These are phyloP conservation scores for Annona squamosa DNA, from an alignment of 164 flowering plant genomes.

Conservation along the genomic window DNA sequence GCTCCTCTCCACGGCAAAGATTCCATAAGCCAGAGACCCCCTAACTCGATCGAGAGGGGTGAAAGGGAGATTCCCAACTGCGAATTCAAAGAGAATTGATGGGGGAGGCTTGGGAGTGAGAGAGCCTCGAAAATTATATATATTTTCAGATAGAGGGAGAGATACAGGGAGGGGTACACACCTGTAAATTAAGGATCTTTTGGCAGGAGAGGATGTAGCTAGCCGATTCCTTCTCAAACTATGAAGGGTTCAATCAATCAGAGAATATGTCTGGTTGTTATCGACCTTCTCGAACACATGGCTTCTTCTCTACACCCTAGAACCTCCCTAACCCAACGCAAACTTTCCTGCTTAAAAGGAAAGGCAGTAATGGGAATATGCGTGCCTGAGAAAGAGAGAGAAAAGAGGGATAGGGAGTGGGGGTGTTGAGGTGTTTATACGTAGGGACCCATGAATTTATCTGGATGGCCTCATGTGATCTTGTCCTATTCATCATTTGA, in stretches of 20 bases:
- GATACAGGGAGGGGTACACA: conserved; percentile 2
- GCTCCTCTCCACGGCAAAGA: conserved; percentile 2
- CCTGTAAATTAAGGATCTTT: not conserved
- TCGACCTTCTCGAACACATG: not conserved
- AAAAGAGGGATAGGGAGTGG: not conserved
- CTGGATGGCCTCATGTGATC: conserved; percentile 4
- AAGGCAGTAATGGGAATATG: not conserved
- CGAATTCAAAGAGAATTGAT: not conserved
- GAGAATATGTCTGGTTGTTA: not conserved
- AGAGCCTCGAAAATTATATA: not conserved
- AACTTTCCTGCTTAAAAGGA: not conserved
- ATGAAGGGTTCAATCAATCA: not conserved
- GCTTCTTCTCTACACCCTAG: not conserved
- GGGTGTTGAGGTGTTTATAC: not conserved
- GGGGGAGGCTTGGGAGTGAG: not conserved
- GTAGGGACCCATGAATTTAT: conserved; percentile 4
- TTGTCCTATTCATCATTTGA: conserved; percentile 2
- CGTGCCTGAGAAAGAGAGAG: not conserved
- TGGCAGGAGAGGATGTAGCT: not conserved
- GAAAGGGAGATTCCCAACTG: not conserved
- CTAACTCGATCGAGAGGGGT: not conserved
- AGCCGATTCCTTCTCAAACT: not conserved
- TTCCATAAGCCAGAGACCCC: conserved; percentile 4
- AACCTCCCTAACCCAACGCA: not conserved
- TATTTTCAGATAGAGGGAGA: not conserved